A percentile compares a stretch with the other conserved stretches of the same genome.
phyloP scores from a whole-genome alignment of 768 basidiomycete species.

The Podaxis mareebaensis region DNA sequence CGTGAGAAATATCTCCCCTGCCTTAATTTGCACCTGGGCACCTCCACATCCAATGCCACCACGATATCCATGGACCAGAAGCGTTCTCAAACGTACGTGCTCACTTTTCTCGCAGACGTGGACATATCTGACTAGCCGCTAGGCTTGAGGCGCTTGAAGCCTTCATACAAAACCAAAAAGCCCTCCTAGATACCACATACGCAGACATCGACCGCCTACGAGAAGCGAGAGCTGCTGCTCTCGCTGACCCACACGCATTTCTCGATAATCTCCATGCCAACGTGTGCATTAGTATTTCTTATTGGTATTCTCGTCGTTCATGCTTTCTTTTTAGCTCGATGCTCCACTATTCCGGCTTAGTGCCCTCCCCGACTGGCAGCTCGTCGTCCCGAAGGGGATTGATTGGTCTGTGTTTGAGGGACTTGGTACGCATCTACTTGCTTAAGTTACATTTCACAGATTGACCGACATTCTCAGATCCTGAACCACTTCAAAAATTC shows the following conservation, averaged over 20 bases:
- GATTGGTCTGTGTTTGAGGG: slow-evolving; percentile 64
- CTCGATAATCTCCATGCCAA: slow-evolving; percentile 31
- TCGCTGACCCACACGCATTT: slow-evolving; percentile 35
- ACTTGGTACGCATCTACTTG: slow-evolving; percentile 43
- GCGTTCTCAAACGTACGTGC: slow-evolving; percentile 40
- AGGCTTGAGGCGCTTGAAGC: slow-evolving; percentile 67
- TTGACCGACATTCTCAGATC: slow-evolving; percentile 39
- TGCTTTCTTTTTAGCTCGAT: slow-evolving; percentile 23
- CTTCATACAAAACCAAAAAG: slow-evolving; percentile 63
- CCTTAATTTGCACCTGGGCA: slow-evolving; percentile 13
- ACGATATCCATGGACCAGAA: slow-evolving; percentile 34
- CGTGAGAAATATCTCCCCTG: slow-evolving; percentile 17
- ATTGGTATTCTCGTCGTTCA: not conserved
- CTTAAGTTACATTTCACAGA: not conserved
- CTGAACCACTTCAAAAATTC: slow-evolving; percentile 51
- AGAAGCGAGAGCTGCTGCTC: slow-evolving; percentile 40
- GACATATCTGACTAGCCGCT: not conserved
- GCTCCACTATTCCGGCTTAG: slow-evolving; percentile 42
- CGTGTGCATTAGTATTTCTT: slow-evolving; percentile 27
- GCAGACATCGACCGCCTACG: slow-evolving; percentile 62
- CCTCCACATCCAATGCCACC: slow-evolving; percentile 17
- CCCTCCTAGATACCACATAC: slow-evolving; percentile 58
- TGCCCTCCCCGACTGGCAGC: slow-evolving; percentile 43
- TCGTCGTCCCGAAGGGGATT: slow-evolving; percentile 47
- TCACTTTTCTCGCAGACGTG: not conserved